phyloP scores from a whole-genome alignment of 306 rosid species.

The Casuarina glauca region DNA sequence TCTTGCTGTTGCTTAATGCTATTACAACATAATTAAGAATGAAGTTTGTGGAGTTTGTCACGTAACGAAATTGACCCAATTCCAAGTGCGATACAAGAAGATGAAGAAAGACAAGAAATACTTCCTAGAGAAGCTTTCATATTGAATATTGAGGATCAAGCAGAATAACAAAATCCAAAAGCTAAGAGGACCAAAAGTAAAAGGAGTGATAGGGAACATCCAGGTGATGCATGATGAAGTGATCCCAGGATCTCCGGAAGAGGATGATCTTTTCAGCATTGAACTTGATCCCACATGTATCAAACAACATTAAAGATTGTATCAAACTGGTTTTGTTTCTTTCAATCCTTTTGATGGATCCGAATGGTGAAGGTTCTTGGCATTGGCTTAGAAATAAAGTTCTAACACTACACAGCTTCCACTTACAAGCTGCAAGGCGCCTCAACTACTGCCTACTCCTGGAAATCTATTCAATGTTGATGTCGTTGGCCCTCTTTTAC shows the following conservation, averaged over 20 bases:
- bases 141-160: slow-evolving; percentile 62
- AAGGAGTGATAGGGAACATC: slow-evolving; percentile 7
- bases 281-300: slow-evolving; percentile 27
- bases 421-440: too few relatives aligned
- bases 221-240: slow-evolving; percentile 47
- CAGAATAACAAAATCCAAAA: slow-evolving; percentile 34
- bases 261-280: slow-evolving; percentile 23
- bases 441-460: too few relatives aligned
- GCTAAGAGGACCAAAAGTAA: slow-evolving; percentile 45
- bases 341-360: neutral
- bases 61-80: slow-evolving; percentile 7
- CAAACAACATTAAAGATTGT: neutral
- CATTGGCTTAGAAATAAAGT: neutral
- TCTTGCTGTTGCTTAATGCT: too few relatives aligned
- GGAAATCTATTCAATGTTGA: too few relatives aligned
- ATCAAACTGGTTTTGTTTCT: neutral
- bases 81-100: slow-evolving; percentile 43
- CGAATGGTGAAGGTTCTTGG: neutral
- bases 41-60: too few relatives aligned
- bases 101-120: slow-evolving; percentile 64
- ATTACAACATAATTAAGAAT: too few relatives aligned
- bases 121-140: slow-evolving; percentile 51
- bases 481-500: too few relatives aligned
- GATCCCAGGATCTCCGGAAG: slow-evolving; percentile 52
- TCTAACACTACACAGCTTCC: too few relatives aligned